Percentiles rank a stretch among this genome's conserved stretches.
phyloP scores from a whole-genome alignment of 768 basidiomycete genomes.

The Obba rivulosa region DNA sequence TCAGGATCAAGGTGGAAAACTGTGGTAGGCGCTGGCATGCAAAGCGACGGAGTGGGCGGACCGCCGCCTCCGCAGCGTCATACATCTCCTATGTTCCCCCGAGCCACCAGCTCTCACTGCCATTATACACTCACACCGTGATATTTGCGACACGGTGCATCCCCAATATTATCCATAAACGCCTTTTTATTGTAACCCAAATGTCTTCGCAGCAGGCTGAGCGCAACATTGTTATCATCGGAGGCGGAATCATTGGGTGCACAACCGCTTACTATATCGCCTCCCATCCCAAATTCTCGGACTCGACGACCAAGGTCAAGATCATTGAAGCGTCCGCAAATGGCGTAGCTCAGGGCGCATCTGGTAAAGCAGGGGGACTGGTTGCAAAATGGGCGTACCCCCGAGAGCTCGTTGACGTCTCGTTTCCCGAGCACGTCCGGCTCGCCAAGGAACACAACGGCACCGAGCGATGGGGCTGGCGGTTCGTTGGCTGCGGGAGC shows the following conservation, averaged over 20 bases:
- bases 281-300: conserved; percentile 44
- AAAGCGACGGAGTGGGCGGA: too few species aligned
- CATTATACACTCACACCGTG: too few species aligned
- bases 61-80: too few species aligned
- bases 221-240: conserved; percentile 64
- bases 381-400: conserved; percentile 85
- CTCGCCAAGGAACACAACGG: conserved; percentile 70
- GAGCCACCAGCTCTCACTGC: too few species aligned
- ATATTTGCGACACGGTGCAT: too few species aligned
- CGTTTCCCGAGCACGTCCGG: conserved; percentile 68
- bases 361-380: conserved; percentile 81
- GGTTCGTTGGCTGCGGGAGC: conserved; percentile 65
- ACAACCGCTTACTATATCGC: conserved; percentile 80
- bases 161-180: too few species aligned
- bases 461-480: conserved; percentile 74
- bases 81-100: too few species aligned
- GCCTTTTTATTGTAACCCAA: too few species aligned
- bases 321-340: conserved; percentile 66
- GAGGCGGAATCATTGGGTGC: conserved; percentile 84
- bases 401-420: conserved; percentile 61
- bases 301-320: conserved; percentile 41
- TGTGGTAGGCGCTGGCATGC: too few species aligned
- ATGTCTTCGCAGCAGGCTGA: not conserved
- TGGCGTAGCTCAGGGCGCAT: conserved; percentile 72
- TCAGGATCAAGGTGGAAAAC: too few species aligned